Evolutionary conservation across 805 yeast genomes (phyloP), one percentile per base, ranked within the genome.

Genomic region (Kodamaea laetipori): DNA sequence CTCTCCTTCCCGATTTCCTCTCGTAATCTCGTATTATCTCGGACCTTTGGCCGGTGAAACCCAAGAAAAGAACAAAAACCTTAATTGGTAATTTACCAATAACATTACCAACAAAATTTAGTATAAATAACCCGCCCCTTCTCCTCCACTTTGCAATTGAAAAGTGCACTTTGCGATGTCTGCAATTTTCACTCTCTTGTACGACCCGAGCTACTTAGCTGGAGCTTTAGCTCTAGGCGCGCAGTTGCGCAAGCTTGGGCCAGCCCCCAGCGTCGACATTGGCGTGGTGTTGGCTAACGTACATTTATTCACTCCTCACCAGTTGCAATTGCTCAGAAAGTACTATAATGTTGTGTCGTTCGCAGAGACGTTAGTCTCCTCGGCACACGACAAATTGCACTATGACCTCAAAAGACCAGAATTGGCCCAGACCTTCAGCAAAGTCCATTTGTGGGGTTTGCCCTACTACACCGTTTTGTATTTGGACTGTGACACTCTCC

Each of bases 401-500:
- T 23, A 55, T 39, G 67, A 63, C 44, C 65, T 81, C 51, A 61
- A 67, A 16, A 65, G 85, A 50, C 80, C 82, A 3, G 84, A 79
- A 50, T 58, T 80, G 34, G 64, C 70, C 17, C 69, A 69, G 45
- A 77, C 84, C 3, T 67, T 75, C 50, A 75, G 85, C 23, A 84
- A 84, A 55, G 60, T 84, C 24, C 67, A 73, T 38, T 62, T 78
- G 24, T 84, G 87, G 86, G 63, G 67, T 25, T 61, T 77, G 41
- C 35, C 54, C n/a, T 66, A 63, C 54, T 76, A 75, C 9, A 71
- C 67, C 40, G 59, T 84, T 1, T 57, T 83, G 12, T 85, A 82
- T 56, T 56, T 85, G 44, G 94, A 85, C 60, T 69, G 81, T 2
- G 94, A 85, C 60, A 71, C 86, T 3, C 58, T 81, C 31, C 82